Evolutionary conservation across 805 yeast species (phyloP).

Genomic region (Yamadazyma sp.): DNA sequence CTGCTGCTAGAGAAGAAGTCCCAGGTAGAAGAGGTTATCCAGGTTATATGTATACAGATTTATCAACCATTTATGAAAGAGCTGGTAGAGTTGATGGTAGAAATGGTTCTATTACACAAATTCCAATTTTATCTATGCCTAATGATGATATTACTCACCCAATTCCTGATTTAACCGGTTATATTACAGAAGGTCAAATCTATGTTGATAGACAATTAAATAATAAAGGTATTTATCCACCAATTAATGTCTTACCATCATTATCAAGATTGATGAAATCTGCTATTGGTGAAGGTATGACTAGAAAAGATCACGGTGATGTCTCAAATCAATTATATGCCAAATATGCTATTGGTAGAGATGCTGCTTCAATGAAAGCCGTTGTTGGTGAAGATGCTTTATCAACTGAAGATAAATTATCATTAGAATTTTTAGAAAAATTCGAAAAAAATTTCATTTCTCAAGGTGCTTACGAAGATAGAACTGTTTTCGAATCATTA

Average conservation of each 20-base stretch:
- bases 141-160: conserved; percentile 99
- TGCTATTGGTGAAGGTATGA: conserved; percentile 99
- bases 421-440: conserved; percentile 95
- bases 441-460: conserved; percentile 93
- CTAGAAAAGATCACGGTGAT: conserved; percentile 99
- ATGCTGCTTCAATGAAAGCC: conserved; percentile 99
- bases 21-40: conserved; percentile 99
- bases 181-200: conserved; percentile 98
- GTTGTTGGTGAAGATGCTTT: conserved; percentile 99
- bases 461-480: conserved; percentile 96
- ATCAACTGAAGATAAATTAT: conserved; percentile 94
- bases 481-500: conserved; percentile 90
- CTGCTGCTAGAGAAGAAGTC: conserved; percentile 99
- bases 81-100: conserved; percentile 99
- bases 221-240: conserved; percentile 98
- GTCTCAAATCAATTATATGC: conserved; percentile 98
- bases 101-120: conserved; percentile 98
- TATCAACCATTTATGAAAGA: conserved; percentile 97
- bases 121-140: conserved; percentile 99
- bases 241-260: conserved; percentile 96
- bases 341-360: conserved; percentile 98
- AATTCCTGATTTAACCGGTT: conserved; percentile 99
- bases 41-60: conserved; percentile 99
- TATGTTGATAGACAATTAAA: conserved; percentile 93
- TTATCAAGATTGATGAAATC: conserved; percentile 98